Conservation (phyloP, 257 asterid species). For the Oldenlandia corymbosa region DNA sequence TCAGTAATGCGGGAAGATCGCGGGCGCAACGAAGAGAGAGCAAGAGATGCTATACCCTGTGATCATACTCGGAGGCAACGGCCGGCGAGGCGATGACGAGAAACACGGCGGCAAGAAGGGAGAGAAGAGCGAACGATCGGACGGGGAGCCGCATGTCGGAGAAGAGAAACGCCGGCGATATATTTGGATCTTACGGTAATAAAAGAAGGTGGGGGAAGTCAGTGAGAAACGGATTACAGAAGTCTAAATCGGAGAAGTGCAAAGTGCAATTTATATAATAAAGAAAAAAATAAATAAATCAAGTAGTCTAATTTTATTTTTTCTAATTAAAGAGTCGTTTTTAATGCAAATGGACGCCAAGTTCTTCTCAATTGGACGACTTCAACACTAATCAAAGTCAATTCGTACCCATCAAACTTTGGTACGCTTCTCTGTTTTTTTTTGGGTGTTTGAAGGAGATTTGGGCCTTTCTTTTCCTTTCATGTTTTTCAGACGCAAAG, state of each 20-base stretch:
- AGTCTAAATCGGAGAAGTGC: background rate
- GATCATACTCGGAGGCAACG: constrained; percentile 44
- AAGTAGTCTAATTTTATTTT: background rate
- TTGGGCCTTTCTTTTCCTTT: no score
- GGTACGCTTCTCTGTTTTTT: no score
- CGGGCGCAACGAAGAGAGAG: background rate
- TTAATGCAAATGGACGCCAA: background rate
- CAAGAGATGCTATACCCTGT: constrained; percentile 23
- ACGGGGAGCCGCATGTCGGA: constrained; percentile 29
- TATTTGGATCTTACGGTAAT: constrained; percentile 16
- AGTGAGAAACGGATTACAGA: constrained; percentile 3
- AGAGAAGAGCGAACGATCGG: constrained; percentile 18
- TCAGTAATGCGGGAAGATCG: constrained; percentile 12
- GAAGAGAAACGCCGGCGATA: constrained; percentile 29
- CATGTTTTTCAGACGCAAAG: no score
- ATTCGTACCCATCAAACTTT: no score
- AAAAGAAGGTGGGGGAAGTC: background rate
- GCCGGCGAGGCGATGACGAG: constrained; percentile 31
- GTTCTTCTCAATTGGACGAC: background rate
- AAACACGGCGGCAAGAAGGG: constrained; percentile 18
- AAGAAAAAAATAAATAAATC: background rate
- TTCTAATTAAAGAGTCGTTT: background rate
- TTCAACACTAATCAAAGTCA: constrained; percentile 3
- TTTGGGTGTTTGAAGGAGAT: no score
- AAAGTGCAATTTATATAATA: background rate